Conservation (phyloP, 192 early-diverging fungal genomes). For the Coemansia sp. region DNA sequence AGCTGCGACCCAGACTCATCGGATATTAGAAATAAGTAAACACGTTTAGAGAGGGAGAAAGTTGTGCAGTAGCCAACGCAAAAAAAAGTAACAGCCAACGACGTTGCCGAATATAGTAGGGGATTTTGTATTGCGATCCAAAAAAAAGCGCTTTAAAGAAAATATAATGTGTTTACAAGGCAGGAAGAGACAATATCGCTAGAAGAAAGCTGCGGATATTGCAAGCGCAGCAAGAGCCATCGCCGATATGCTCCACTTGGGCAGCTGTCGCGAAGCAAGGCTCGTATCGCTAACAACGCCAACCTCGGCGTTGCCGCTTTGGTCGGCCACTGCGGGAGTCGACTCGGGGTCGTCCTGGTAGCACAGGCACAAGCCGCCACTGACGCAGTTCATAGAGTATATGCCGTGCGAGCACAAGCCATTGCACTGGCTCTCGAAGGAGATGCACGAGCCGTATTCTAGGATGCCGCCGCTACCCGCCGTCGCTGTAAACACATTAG, state of each 20-base stretch:
- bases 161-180: not conserved
- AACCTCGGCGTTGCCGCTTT: not conserved
- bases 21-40: no score
- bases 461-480: slow-evolving; percentile 40
- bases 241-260: slow-evolving; percentile 23
- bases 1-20: not conserved
- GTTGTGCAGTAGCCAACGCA: not conserved
- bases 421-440: slow-evolving; percentile 53
- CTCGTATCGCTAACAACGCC: not conserved
- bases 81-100: not conserved
- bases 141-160: not conserved
- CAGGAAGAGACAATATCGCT: not conserved
- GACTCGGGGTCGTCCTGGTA: slow-evolving; percentile 24
- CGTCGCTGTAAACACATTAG: slow-evolving; percentile 45
- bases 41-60: not conserved
- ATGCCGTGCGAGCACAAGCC: slow-evolving; percentile 38
- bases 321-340: slow-evolving; percentile 8
- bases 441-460: slow-evolving; percentile 43
- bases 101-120: not conserved
- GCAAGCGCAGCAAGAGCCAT: slow-evolving; percentile 18
- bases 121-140: not conserved
- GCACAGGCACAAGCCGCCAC: slow-evolving; percentile 51
- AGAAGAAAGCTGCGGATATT: slow-evolving; percentile 27
- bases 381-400: slow-evolving; percentile 44
- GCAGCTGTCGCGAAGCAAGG: slow-evolving; percentile 7